phyloP scores from a whole-genome alignment of 176 grass and related monocot genomes.

The Oryza longistaminata region DNA sequence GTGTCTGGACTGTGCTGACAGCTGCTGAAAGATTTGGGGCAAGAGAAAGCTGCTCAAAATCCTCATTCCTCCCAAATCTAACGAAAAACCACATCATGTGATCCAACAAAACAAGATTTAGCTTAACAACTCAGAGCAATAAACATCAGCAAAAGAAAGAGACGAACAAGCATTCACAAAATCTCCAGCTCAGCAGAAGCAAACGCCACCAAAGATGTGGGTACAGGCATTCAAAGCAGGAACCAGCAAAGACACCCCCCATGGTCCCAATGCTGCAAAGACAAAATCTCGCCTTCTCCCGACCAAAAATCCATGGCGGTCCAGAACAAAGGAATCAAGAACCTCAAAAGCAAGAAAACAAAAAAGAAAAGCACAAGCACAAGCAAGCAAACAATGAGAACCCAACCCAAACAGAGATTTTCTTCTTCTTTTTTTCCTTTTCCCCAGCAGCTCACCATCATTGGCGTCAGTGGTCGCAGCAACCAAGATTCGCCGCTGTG shows the following conservation, averaged over 20 bases:
- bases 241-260: not conserved
- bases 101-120: constrained; percentile 33
- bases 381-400: not conserved
- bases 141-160: not conserved
- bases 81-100: not conserved
- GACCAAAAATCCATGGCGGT: constrained; percentile 12
- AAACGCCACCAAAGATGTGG: not conserved
- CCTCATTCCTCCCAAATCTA: constrained; percentile 29
- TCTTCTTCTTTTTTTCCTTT: not conserved
- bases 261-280: constrained; percentile 12
- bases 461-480: constrained; percentile 46
- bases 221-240: not conserved
- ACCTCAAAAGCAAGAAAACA: not conserved
- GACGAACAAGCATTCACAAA: not conserved
- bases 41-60: not conserved
- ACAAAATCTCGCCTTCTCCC: constrained; percentile 8
- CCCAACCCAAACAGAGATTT: not conserved
- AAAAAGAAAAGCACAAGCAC: not conserved
- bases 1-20: not conserved
- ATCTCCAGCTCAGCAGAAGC: not conserved
- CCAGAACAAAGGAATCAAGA: constrained; percentile 15
- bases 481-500: constrained; percentile 40
- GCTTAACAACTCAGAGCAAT: not conserved
- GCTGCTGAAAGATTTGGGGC: not conserved
- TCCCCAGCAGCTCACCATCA: constrained; percentile 35